A percentile compares a stretch with the other conserved stretches of the same genome.
phyloP scores from a whole-genome alignment of 257 asterid genomes.

The Penstemon davidsonii region DNA sequence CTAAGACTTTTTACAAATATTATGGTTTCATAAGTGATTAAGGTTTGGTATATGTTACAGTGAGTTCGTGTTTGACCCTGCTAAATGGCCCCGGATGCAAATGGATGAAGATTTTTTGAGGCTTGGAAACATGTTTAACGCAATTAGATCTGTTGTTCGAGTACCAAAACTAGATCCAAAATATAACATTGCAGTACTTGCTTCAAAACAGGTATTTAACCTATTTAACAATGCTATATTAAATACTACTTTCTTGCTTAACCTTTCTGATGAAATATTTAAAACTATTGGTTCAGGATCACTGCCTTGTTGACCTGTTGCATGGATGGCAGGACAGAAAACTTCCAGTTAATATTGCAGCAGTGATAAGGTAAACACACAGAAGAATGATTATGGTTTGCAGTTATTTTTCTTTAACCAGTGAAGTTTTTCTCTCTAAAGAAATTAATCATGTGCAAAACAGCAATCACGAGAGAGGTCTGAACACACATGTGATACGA shows the following conservation, averaged over 20 bases:
- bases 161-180: constrained; percentile 78
- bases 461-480: constrained; percentile 89
- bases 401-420: constrained; percentile 17
- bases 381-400: constrained; percentile 2
- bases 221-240: not conserved
- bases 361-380: constrained; percentile 67
- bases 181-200: constrained; percentile 76
- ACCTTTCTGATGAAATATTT: not conserved
- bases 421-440: constrained; percentile 22
- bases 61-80: constrained; percentile 81
- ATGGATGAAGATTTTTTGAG: constrained; percentile 77
- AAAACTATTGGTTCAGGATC: constrained; percentile 56
- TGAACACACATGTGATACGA: constrained; percentile 81
- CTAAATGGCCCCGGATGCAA: constrained; percentile 77
- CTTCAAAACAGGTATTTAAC: constrained; percentile 76
- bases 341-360: constrained; percentile 77
- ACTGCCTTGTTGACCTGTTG: constrained; percentile 86
- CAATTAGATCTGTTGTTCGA: constrained; percentile 73
- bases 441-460: constrained; percentile 19
- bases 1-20: too few species aligned
- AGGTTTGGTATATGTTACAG: constrained; percentile 50
- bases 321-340: constrained; percentile 89
- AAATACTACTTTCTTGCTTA: constrained; percentile 13
- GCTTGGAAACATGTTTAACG: constrained; percentile 67
- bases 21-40: constrained; percentile 21